phyloP scores from a whole-genome alignment of 345 rosid species.

The Bruguiera sexangula region DNA sequence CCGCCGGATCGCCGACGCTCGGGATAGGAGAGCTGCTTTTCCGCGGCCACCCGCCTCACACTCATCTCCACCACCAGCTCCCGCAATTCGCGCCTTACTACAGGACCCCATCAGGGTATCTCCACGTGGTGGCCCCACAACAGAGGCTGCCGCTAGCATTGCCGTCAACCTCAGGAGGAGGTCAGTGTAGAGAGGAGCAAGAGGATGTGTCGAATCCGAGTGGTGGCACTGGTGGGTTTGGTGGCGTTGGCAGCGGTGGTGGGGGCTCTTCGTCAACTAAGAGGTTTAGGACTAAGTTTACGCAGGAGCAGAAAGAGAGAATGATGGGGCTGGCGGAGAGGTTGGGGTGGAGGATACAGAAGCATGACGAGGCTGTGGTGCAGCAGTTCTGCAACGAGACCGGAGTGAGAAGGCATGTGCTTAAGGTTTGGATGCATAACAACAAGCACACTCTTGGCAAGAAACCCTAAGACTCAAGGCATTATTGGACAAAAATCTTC shows the following conservation, averaged over 20 bases:
- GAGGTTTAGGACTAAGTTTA: conserved; percentile 45
- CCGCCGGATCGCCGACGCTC: conserved; percentile 14
- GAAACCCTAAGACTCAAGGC: not conserved
- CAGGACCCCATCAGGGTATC: conserved; percentile 51
- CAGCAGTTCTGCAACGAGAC: conserved; percentile 39
- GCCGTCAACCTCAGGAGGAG: conserved; percentile 24
- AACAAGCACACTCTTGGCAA: conserved; percentile 38
- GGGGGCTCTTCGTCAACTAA: conserved; percentile 6
- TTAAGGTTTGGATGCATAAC: conserved; percentile 58
- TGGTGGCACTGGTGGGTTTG: conserved; percentile 10
- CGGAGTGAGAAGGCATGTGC: conserved; percentile 40
- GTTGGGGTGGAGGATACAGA: conserved; percentile 43
- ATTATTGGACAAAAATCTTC: no score
- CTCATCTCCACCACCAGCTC: conserved; percentile 32
- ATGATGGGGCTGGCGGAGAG: conserved; percentile 46
- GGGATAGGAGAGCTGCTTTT: conserved; percentile 24
- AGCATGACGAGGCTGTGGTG: conserved; percentile 31
- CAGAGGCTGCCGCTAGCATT: conserved; percentile 26
- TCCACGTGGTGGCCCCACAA: conserved; percentile 31
- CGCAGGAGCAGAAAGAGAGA: conserved; percentile 39
- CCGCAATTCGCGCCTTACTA: conserved; percentile 53
- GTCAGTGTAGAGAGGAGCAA: conserved; percentile 19
- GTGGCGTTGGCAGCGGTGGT: not conserved
- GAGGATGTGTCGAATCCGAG: conserved; percentile 20
- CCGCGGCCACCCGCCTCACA: conserved; percentile 12